Base-by-base conservation (phyloP, 2,329 filamentous ascomycete genomes). In the Thielaviopsis ethacetica region DNA sequence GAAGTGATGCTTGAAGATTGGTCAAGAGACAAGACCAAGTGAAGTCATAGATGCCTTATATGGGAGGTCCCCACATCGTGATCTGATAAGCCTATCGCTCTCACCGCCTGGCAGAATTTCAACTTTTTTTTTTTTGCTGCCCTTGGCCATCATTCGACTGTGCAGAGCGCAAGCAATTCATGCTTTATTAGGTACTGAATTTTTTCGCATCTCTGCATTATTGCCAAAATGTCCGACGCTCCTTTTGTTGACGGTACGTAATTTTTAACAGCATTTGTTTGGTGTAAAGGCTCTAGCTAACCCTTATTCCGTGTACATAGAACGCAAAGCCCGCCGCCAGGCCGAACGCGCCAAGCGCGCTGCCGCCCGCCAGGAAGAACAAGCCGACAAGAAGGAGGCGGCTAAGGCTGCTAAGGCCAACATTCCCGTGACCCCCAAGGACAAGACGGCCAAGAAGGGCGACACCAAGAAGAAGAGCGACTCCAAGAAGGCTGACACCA, bases 101-200 rank as follows among this genome's bases (percentile, higher is more conserved):
- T 34, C 27, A 62, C 60, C 60, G 60, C 58, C 51, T 34, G 60
- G 60, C 60, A 62, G 60, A 60, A 62, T 58, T 5, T 44, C 26
- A 61, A 50, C 53, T 56, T 61, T 61, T 60, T 61, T 60, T 61
- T 50, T 53, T 34, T 41, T 41, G 7, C 30, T 34, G 30, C n/a
- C 21, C n/a, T 13, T 22, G 41, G 5, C 17, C 13, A 22, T 13
- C 4, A 26, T 54, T 22, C 3, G n/a, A 17, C 9, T 22, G 17
- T 10, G 10, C 9, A 55, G 7, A 24, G 12, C 21, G 22, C n/a
- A 50, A 6, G 52, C 21, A 17, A 21, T 38, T 34, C 10, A 21
- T n/a, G 27, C 30, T 21, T 34, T n/a, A 3, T 19, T 15, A n/a
- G 22, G 49, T 6, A 3, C 22, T 17, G 21, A 30, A 27, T 26